A percentile compares a stretch with the other conserved stretches of the same genome.
These are phyloP conservation scores for Cryptococcus sp. DNA, from an alignment of 1,284 basidiomycete genomes.

Conservation along the genomic window DNA sequence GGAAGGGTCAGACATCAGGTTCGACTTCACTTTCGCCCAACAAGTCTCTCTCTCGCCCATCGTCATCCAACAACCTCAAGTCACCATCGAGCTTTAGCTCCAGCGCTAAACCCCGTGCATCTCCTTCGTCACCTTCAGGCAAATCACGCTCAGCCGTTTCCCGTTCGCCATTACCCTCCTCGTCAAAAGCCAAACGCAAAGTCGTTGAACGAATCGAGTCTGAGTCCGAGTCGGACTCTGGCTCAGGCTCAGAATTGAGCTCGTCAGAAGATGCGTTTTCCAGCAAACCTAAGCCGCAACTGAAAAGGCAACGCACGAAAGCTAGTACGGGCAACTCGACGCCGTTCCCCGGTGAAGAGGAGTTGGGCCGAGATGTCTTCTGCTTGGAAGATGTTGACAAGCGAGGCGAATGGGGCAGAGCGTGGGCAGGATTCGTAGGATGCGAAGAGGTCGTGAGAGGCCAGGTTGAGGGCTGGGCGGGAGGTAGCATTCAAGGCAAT, in stretches of 20 bases:
- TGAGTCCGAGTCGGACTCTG: conserved; percentile 24
- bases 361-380: conserved; percentile 32
- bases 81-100: not conserved
- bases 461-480: conserved; percentile 31
- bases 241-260: conserved; percentile 10
- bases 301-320: conserved; percentile 2
- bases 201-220: conserved; percentile 16
- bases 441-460: conserved; percentile 40
- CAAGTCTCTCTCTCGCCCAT: not conserved
- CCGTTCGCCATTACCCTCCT: conserved; percentile 1
- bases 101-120: not conserved
- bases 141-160: not conserved
- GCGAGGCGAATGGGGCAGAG: conserved; percentile 43
- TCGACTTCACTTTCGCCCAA: conserved; percentile 4
- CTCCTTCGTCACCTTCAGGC: not conserved
- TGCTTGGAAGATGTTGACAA: conserved; percentile 36
- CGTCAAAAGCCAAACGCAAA: conserved; percentile 13
- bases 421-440: conserved; percentile 42
- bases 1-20: not conserved
- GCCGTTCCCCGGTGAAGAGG: conserved; percentile 13
- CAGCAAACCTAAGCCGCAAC: conserved; percentile 16
- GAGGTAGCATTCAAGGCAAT: conserved; percentile 22
- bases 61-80: conserved; percentile 1
- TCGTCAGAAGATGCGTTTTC: conserved; percentile 25
- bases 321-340: conserved; percentile 9